Evolutionary conservation across 2,329 filamentous ascomycete genomes (phyloP).

Genomic region (Xylariales sp.): DNA sequence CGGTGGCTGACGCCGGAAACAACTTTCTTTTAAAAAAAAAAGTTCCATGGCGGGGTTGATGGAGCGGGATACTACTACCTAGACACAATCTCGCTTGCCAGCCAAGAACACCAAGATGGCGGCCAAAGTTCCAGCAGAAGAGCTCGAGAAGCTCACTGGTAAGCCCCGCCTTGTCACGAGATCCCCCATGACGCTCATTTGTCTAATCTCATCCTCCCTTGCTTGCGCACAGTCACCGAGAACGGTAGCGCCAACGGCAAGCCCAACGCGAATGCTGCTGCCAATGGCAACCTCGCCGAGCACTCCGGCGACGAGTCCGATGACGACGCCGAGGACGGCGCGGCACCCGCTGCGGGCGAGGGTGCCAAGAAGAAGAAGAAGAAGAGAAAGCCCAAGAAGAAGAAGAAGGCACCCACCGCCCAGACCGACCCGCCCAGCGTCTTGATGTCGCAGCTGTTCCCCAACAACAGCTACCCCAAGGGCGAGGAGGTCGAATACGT

Average conservation of each 20-base stretch:
- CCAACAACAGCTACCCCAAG: slow-evolving; percentile 66
- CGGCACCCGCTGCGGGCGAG: slow-evolving; percentile 23
- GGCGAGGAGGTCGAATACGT: slow-evolving; percentile 76
- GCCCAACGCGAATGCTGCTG: slow-evolving; percentile 29
- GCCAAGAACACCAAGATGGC: no score
- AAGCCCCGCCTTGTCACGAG: slow-evolving; percentile 12
- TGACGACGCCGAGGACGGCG: slow-evolving; percentile 43
- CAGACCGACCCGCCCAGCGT: slow-evolving; percentile 78
- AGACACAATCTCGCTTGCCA: no score
- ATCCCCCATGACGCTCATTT: not conserved
- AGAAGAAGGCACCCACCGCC: slow-evolving; percentile 62
- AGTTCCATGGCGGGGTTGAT: no score
- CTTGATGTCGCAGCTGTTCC: slow-evolving; percentile 68
- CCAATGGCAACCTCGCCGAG: slow-evolving; percentile 33
- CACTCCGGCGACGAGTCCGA: slow-evolving; percentile 47
- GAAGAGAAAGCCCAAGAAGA: slow-evolving; percentile 77
- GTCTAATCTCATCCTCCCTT: not conserved
- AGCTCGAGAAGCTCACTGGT: slow-evolving; percentile 38
- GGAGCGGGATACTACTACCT: no score
- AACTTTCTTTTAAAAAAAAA: no score
- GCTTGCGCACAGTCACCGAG: slow-evolving; percentile 30
- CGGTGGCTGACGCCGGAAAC: no score
- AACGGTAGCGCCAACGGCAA: slow-evolving; percentile 33
- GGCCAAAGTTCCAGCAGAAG: slow-evolving; percentile 32
- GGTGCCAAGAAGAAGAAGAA: slow-evolving; percentile 58